phyloP scores from a whole-genome alignment of 495 filamentous ascomycete genomes.

The Talaromyces thailandensis region DNA sequence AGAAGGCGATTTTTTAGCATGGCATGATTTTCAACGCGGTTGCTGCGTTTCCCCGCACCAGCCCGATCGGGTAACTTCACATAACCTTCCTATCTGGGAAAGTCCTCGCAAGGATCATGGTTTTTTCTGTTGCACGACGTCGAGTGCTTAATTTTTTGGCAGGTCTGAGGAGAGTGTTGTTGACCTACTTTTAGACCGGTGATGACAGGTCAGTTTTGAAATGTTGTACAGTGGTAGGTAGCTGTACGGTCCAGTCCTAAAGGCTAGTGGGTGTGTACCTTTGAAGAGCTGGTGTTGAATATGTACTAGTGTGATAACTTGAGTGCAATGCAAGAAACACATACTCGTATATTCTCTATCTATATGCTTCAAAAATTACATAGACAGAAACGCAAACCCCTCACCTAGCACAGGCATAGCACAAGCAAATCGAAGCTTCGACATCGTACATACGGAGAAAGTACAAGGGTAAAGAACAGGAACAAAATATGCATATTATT shows the following conservation, averaged over 20 bases:
- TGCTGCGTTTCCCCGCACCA: not conserved
- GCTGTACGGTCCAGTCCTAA: too few species aligned
- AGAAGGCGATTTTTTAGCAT: not conserved
- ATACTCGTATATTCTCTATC: too few species aligned
- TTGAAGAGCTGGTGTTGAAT: too few species aligned
- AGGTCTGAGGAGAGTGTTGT: not conserved
- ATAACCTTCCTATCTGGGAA: conserved; percentile 2
- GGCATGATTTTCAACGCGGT: not conserved
- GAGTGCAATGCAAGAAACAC: too few species aligned
- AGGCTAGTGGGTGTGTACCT: too few species aligned
- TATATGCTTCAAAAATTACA: too few species aligned
- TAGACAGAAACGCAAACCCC: too few species aligned
- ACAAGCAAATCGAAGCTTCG: not conserved
- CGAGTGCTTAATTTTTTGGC: not conserved
- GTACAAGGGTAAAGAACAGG: not conserved
- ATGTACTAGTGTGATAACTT: too few species aligned
- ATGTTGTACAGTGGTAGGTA: not conserved
- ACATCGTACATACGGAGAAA: not conserved
- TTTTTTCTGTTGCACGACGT: not conserved
- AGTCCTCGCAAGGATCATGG: not conserved
- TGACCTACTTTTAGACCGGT: not conserved
- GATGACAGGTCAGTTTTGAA: not conserved
- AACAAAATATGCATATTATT: not conserved
- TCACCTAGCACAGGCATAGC: too few species aligned
- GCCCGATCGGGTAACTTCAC: conserved; percentile 4